phyloP scores from a whole-genome alignment of 305 asterid genomes.

The Solanum aculeatissimum region DNA sequence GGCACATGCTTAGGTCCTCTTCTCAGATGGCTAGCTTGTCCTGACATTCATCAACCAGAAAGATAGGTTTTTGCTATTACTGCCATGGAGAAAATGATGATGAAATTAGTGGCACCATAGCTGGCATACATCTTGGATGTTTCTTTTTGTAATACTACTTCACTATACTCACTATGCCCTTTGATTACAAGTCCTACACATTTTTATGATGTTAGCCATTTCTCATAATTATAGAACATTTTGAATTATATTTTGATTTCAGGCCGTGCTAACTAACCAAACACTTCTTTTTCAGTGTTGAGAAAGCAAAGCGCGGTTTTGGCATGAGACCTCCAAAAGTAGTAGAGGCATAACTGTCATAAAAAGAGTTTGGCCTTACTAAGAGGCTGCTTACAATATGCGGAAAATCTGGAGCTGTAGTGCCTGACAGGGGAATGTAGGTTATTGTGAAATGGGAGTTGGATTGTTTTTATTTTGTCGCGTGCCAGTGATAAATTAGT shows the following conservation, averaged over 20 bases:
- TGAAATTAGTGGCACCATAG: not conserved
- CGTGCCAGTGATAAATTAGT: not conserved
- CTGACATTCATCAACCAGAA: not conserved
- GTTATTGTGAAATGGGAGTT: not conserved
- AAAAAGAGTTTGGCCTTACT: not conserved
- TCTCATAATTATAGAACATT: not conserved
- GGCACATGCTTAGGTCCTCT: not conserved
- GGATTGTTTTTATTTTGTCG: not conserved
- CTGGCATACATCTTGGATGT: not conserved
- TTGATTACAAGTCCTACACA: not conserved
- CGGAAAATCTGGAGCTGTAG: not conserved
- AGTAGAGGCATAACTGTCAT: conserved; percentile 19
- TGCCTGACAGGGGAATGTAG: not conserved
- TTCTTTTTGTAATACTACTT: not conserved
- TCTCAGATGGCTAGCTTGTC: not conserved
- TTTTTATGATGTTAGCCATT: not conserved
- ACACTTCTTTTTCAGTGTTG: conserved; percentile 43
- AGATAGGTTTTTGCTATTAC: not conserved
- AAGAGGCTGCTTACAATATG: not conserved
- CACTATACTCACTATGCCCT: not conserved
- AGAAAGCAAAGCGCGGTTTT: conserved; percentile 70
- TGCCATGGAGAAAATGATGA: not conserved
- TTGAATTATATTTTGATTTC: not conserved
- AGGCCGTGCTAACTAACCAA: conserved; percentile 9
- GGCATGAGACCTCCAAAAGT: conserved; percentile 70